Evolutionary conservation across 208 protist species (phyloP), one percentile per base, ranked within the genome.

Genomic region (Zelonia costaricensis): DNA sequence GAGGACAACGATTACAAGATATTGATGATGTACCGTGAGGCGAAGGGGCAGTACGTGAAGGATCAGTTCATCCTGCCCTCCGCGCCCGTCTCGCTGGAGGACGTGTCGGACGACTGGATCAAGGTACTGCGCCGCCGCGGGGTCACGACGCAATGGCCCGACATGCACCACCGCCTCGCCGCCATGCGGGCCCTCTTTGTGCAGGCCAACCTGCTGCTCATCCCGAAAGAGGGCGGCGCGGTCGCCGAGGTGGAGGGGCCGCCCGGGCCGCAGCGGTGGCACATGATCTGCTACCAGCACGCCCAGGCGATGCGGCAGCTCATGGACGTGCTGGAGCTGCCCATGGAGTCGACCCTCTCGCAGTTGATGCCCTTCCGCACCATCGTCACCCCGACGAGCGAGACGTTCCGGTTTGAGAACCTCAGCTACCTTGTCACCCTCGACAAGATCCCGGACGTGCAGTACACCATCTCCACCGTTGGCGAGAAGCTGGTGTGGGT

Each of bases 1-100:
- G 89, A 83, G 55, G 89, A 95, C 59, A 95, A 92, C 46, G 89
- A 95, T 53, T 95, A 95, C 72, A 95, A 95, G 76, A 78, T 95
- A 28, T 69, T 95, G 0, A 89, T 95, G 83, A 83, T 93, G 74
- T 95, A 62, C 49, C 89, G 89, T 23, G 82, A 95, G 59, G 65
- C 64, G 4, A 88, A 86, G 45, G 70, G 76, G 42, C 85, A 84
- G 31, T 88, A 81, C 47, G 44, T 83, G 48, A 82, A 86, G 62
- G 86, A 95, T 44, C 89, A 95, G 78, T 93, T 95, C 46, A 68
- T 93, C 48, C 76, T 95, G 10, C 84, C 89, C 4, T 87, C 84
- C 1, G 58, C 64, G 28, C 86, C 89, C 9, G 53, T 92, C 16
- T 74, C 72, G 18, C 58, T 89, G 18, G 89, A 88, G 55, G 89